These are phyloP conservation scores for Durusdinium trenchii DNA, from an alignment of 73 alveolate genomes.

Conservation along the genomic window DNA sequence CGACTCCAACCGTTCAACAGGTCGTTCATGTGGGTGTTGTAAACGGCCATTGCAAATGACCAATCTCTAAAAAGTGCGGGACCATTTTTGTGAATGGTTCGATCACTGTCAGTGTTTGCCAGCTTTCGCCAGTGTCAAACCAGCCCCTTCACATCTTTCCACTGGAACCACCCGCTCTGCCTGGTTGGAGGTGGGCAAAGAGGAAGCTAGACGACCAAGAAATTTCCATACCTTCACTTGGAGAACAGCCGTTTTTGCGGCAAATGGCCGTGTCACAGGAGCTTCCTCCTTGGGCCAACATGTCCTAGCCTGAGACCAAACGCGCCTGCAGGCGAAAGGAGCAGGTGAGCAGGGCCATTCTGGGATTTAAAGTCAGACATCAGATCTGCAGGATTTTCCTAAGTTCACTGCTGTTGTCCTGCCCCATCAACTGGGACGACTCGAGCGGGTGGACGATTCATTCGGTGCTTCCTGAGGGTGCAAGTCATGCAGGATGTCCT, in stretches of 20 bases:
- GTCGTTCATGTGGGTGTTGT: not conserved
- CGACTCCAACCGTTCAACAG: not conserved
- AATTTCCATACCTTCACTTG: not conserved
- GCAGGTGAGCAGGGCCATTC: too few species aligned
- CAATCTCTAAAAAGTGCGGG: not conserved
- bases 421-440: not conserved
- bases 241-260: not conserved
- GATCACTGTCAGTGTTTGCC: not conserved
- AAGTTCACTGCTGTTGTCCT: not conserved
- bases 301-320: too few species aligned
- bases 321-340: too few species aligned
- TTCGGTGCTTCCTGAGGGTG: not conserved
- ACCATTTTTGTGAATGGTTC: not conserved
- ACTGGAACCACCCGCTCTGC: too few species aligned
- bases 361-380: not conserved
- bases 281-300: conserved; percentile 62
- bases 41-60: too few species aligned
- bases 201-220: not conserved
- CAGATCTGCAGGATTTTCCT: not conserved
- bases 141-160: not conserved
- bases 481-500: conserved; percentile 46
- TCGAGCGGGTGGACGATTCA: not conserved
- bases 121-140: not conserved
- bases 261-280: not conserved
- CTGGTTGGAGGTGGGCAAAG: too few species aligned